Base-by-base conservation (phyloP, 768 basidiomycete genomes). In the Termitomyces sp. region DNA sequence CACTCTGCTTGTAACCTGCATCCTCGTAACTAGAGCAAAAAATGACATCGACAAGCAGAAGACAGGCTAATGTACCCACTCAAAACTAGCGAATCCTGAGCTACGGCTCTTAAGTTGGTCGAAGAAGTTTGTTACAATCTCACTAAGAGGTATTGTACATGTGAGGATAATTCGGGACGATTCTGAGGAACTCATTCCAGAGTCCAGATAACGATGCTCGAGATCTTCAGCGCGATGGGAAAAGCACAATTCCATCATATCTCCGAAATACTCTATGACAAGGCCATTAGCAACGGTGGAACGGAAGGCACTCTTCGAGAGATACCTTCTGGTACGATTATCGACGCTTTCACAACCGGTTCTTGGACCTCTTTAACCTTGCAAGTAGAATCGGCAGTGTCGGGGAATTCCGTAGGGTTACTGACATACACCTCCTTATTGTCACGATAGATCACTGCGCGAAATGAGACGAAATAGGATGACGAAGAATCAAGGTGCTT, bases 391-490 rank as follows among this genome's bases (percentile, higher is more conserved):
- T 95, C 90, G 18, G 79, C 73, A 16, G 81, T 77, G 54, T 98
- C 95, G 1, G 97, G 97, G 67, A 99, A 99, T 62, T 97, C 91
- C 1, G 90, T 92, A 18, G 97, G 96, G 70, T 97, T 98, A 70
- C 94, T 94, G 66, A 99, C 79, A 46, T 80, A 72, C 24, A 78
- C 76, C 60, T 84, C 82, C 16, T 71, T 78, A 51, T 72, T 78
- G 54, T 86, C 84, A 62, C 75, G 81, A 72, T 88, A 91, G 33
- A 92, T 67, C 49, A 98, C 92, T 96, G 61, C 35, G n/a, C 52
- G 43, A 36, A 38, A 54, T 57, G 57, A 55, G 50, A 28, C 32
- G 46, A 24, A 52, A 20, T 33, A 16, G 58, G 20, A 41, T 55
- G 44, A 18, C 57, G 56, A 51, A 51, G 16, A 22, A 49, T 49